phyloP scores from a whole-genome alignment of 2,329 filamentous ascomycete genomes.

The Albophoma yamanashiensis region DNA sequence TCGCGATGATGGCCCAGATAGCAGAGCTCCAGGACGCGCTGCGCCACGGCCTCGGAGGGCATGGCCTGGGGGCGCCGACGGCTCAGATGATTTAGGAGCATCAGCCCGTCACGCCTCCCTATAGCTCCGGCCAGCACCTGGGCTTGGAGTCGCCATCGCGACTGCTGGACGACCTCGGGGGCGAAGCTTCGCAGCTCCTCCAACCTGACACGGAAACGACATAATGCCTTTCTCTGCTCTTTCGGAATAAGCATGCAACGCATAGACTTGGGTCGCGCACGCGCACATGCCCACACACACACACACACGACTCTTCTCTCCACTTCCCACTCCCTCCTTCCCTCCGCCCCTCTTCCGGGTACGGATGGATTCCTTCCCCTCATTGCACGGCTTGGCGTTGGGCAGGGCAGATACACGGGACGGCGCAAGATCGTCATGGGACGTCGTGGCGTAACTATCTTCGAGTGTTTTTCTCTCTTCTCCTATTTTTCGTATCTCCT shows the following conservation, averaged over 20 bases:
- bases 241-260: not conserved
- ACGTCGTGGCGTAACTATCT: not conserved
- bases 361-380: slow-evolving; percentile 1
- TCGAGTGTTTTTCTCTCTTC: not conserved
- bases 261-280: not conserved
- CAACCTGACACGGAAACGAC: not conserved
- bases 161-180: not conserved
- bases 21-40: slow-evolving; percentile 32
- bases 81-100: slow-evolving; percentile 27
- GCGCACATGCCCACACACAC: not conserved
- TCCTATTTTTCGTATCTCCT: not conserved
- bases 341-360: not conserved
- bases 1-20: slow-evolving; percentile 38
- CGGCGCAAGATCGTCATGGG: not conserved
- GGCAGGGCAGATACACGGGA: not conserved
- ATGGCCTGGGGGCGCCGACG: slow-evolving; percentile 24
- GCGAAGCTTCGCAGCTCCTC: not conserved
- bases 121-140: not conserved
- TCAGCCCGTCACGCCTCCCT: slow-evolving; percentile 1
- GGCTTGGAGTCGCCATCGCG: not conserved
- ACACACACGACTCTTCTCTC: not conserved
- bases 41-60: slow-evolving; percentile 20
- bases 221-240: not conserved
- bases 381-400: not conserved
- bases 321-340: slow-evolving; percentile 3